Base-by-base conservation (phyloP, 192 early-diverging fungal genomes). In the Allomyces macrogynus region DNA sequence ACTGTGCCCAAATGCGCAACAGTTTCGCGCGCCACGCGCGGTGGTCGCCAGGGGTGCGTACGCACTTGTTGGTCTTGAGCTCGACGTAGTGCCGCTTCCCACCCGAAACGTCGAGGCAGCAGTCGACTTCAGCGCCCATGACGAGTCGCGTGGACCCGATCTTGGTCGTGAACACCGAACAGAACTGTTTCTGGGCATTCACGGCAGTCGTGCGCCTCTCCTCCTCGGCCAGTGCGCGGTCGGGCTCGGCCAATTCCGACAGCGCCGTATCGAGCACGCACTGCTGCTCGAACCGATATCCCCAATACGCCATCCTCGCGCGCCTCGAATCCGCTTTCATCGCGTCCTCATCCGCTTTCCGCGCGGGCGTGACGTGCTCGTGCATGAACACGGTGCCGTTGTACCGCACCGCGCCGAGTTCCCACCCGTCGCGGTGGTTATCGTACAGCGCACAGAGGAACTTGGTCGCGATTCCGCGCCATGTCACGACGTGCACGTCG, bases 111-210 rank as follows among this genome's bases (percentile, higher is more conserved):
- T 81, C 76, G 49, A 74, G 71, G n/a, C 81, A 70, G 73, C 94
- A 97, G 70, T 97, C 92, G 23, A 97, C 87, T 67, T 97, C 95
- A 10, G 89, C 95, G 3, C 90, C 95, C 69, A 93, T 82, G 22
- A 97, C 75, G 10, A 95, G 65, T 26, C 75, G 73, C 65, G 82
- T 76, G 1, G 63, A 64, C 0, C 89, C 89, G 1, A 98, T 71
- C 62, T 74, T 79, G 4, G 91, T 91, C 63, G 80, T 81, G 12
- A 90, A 85, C 24, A 98, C 86, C 7, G 86, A 81, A 70, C 92
- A 93, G 74, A 87, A 98, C 76, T 98, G 93, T 5, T 80, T 64
- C 66, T 92, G 86, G 5, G 87, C 92, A 66, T 95, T 84, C 11
- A 89, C 89, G 18, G 76, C 70, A 54, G 69, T 73, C 26, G 27